Evolutionary conservation across 2,329 filamentous ascomycete species (phyloP).

Genomic region (Coleophoma eucalyptorum): DNA sequence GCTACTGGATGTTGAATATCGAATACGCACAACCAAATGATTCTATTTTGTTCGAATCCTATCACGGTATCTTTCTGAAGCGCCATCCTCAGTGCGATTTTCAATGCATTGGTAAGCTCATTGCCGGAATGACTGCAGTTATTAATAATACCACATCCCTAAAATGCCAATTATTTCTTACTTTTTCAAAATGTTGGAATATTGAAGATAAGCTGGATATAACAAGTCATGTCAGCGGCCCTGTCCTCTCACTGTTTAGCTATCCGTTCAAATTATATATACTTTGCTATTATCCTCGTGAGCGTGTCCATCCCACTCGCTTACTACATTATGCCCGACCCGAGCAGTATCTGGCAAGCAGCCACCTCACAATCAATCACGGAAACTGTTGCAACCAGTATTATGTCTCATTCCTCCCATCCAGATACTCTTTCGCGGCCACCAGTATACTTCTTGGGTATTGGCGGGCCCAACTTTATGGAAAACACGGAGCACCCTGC

Average conservation of each 20-base stretch:
- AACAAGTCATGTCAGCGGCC: constrained; percentile 1
- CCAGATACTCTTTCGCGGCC: constrained; percentile 9
- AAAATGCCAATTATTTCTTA: constrained; percentile 3
- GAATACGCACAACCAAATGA: no score
- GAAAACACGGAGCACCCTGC: constrained; percentile 65
- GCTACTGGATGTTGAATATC: constrained; percentile 6
- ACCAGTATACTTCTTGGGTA: constrained; percentile 20
- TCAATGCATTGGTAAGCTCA: constrained; percentile 9
- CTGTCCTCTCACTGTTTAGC: constrained; percentile 4
- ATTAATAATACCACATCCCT: constrained; percentile 5
- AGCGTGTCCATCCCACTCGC: constrained; percentile 11
- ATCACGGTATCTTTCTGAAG: constrained; percentile 2
- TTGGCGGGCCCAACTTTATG: constrained; percentile 54
- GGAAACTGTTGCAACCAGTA: constrained; percentile 4
- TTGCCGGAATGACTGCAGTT: constrained; percentile 1
- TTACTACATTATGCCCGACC: constrained; percentile 6
- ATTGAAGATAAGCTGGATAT: constrained; percentile 4
- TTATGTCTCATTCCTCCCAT: constrained; percentile 10
- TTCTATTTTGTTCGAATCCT: no score
- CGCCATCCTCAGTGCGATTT: no score
- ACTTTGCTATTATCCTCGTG: constrained; percentile 13
- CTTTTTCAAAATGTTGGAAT: no score
- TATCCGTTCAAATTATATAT: constrained; percentile 13
- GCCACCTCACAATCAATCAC: constrained; percentile 4
- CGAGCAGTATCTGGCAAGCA: constrained; percentile 6